Conservation (phyloP, 805 yeast species). For the Candida dajiaensis region DNA sequence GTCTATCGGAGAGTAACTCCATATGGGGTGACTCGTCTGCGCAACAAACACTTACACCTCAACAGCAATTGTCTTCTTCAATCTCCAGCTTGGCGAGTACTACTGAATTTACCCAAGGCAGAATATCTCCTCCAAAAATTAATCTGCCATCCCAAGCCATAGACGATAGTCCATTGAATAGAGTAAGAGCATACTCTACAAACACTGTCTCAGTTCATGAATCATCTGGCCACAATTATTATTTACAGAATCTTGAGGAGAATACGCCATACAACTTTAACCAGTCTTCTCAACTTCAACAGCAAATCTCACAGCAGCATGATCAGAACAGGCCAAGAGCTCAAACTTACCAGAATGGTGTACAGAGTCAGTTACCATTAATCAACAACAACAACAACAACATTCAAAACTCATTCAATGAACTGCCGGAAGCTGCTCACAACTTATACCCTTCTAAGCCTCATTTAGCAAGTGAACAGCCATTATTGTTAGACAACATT, state of each 20-base stretch:
- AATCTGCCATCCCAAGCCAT: constrained; percentile 6
- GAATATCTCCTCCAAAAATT: constrained; percentile 16
- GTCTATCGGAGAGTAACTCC: constrained; percentile 36
- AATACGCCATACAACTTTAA: constrained; percentile 10
- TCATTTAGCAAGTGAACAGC: constrained; percentile 17
- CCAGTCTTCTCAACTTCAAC: constrained; percentile 7
- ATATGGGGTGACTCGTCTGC: constrained; percentile 47
- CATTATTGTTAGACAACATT: constrained; percentile 45
- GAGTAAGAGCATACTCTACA: constrained; percentile 24
- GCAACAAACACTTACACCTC: not conserved
- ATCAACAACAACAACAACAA: constrained; percentile 17
- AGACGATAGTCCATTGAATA: constrained; percentile 15
- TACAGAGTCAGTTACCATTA: constrained; percentile 26
- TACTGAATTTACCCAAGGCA: constrained; percentile 8
- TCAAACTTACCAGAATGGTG: constrained; percentile 31
- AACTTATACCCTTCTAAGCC: constrained; percentile 5
- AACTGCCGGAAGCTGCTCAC: constrained; percentile 5
- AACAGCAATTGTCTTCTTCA: not conserved
- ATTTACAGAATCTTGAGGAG: constrained; percentile 9
- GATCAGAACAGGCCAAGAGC: constrained; percentile 33
- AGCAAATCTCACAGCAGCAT: constrained; percentile 5
- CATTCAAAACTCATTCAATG: constrained; percentile 8
- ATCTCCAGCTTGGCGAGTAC: not conserved
- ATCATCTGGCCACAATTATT: constrained; percentile 12
- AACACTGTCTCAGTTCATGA: constrained; percentile 19